These are phyloP conservation scores for Setomelanomma holmii DNA, from an alignment of 2,329 filamentous ascomycete species.

Conservation along the genomic window DNA sequence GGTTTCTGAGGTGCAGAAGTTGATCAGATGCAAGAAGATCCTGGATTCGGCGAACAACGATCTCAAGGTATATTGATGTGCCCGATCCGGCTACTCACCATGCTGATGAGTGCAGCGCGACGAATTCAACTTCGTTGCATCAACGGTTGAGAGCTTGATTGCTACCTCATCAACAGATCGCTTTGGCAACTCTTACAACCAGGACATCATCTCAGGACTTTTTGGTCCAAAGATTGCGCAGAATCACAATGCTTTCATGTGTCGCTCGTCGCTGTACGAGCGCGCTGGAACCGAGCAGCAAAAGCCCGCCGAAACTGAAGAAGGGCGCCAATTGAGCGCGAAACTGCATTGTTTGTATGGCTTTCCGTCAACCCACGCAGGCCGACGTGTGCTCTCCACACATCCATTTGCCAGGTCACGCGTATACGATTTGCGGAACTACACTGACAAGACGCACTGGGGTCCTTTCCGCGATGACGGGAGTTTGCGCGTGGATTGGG, in stretches of 20 bases:
- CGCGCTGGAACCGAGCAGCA: slow-evolving; percentile 58
- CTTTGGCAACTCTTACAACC: slow-evolving; percentile 56
- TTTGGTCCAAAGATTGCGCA: slow-evolving; percentile 54
- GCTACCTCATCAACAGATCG: slow-evolving; percentile 48
- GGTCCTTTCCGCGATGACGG: slow-evolving; percentile 75
- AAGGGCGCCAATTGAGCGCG: slow-evolving; percentile 69
- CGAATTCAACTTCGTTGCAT: slow-evolving; percentile 44
- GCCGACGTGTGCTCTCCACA: slow-evolving; percentile 41
- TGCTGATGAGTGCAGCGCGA: slow-evolving; percentile 24
- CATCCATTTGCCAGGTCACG: slow-evolving; percentile 71
- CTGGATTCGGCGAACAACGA: slow-evolving; percentile 51
- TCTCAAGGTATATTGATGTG: slow-evolving; percentile 45
- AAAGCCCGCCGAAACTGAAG: slow-evolving; percentile 47
- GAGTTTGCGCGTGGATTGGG: slow-evolving; percentile 73
- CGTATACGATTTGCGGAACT: slow-evolving; percentile 77
- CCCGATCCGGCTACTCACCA: background rate
- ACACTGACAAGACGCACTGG: slow-evolving; percentile 68
- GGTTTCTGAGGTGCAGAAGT: slow-evolving; percentile 37
- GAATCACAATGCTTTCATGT: slow-evolving; percentile 68
- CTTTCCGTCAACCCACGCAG: slow-evolving; percentile 57
- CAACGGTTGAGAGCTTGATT: slow-evolving; percentile 51
- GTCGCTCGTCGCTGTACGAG: slow-evolving; percentile 64
- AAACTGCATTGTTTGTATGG: slow-evolving; percentile 75
- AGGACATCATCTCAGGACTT: slow-evolving; percentile 43
- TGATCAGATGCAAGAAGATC: slow-evolving; percentile 51